These are phyloP conservation scores for Talaromyces sp. DNA, from an alignment of 2,329 filamentous ascomycete genomes.

Conservation along the genomic window DNA sequence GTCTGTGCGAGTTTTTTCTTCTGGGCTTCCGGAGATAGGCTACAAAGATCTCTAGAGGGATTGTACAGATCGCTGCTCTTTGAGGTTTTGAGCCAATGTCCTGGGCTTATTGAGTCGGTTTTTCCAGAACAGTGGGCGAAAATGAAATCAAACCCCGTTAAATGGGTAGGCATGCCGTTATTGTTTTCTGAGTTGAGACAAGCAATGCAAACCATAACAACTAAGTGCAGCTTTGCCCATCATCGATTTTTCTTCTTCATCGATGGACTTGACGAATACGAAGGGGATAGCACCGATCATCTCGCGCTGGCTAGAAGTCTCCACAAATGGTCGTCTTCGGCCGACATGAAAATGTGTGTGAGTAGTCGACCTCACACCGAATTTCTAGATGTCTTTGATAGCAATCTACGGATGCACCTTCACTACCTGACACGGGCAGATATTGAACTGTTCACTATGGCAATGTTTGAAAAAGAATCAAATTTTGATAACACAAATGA, in stretches of 20 bases:
- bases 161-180: not conserved
- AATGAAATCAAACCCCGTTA: not conserved
- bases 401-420: slow-evolving; percentile 5
- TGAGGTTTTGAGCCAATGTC: slow-evolving; percentile 32
- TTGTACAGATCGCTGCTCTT: slow-evolving; percentile 39
- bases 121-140: slow-evolving; percentile 19
- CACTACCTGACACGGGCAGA: slow-evolving; percentile 4
- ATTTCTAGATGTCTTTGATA: slow-evolving; percentile 15
- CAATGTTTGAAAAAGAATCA: slow-evolving; percentile 14
- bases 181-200: slow-evolving; percentile 10
- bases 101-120: slow-evolving; percentile 28
- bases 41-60: slow-evolving; percentile 43
- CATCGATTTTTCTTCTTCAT: slow-evolving; percentile 22
- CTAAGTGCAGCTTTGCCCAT: not conserved
- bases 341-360: slow-evolving; percentile 17
- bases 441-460: not conserved
- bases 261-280: slow-evolving; percentile 24
- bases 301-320: slow-evolving; percentile 11
- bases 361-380: slow-evolving; percentile 17
- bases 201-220: slow-evolving; percentile 15
- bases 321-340: slow-evolving; percentile 8
- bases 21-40: slow-evolving; percentile 38
- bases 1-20: slow-evolving; percentile 42
- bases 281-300: slow-evolving; percentile 20
- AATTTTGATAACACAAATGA: slow-evolving; percentile 12